Base-by-base conservation (phyloP, 2,329 filamentous ascomycete genomes). In the Diaporthe eres region DNA sequence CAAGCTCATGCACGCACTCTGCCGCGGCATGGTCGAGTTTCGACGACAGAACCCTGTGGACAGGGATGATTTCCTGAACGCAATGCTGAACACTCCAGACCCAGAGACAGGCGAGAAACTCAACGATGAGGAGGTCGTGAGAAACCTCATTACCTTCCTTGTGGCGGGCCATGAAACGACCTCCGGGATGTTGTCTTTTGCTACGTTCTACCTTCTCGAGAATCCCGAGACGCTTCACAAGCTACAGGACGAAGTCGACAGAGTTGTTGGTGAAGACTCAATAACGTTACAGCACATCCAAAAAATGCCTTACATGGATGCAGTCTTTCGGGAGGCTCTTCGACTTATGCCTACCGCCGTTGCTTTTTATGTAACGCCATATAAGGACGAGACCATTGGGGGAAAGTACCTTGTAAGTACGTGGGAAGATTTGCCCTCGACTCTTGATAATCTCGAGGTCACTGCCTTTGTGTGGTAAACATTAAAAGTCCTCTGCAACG, bases 271-370 rank as follows among this genome's bases (percentile, higher is more conserved):
- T n/a, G 67, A 75, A 37, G 63, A 60, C 19, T 71, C 71, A 9
- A 72, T 79, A 22, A 57, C 68, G 57, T 58, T 76, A 10, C 68
- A 76, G 42, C 75, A 79, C 47, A 53, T 79, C 10, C 68, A 72
- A 19, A 75, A 78, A 49, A 65, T 79, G 31, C 74, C 76, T 34
- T 79, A 76, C 44, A 67, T 77, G 37, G 76, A 78, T n/a, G 75
- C 75, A 12, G 61, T 70, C 13, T 60, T 79, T 22, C 86, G 87
- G n/a, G 90, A 92, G 80, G 84, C 89, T 4, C 81, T 91, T 37
- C 86, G 90, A 19, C 82, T 90, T 1, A 84, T 85, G 13, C 85
- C 89, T 17, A 87, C 88, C 0, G 89, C 88, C 0, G 86, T 88
- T 0, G 85, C 83, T 0, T 88, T 91, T 80, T 83, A 88, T 25